Base-by-base conservation (phyloP, 768 basidiomycete genomes). In the Phylloporus arenicola region DNA sequence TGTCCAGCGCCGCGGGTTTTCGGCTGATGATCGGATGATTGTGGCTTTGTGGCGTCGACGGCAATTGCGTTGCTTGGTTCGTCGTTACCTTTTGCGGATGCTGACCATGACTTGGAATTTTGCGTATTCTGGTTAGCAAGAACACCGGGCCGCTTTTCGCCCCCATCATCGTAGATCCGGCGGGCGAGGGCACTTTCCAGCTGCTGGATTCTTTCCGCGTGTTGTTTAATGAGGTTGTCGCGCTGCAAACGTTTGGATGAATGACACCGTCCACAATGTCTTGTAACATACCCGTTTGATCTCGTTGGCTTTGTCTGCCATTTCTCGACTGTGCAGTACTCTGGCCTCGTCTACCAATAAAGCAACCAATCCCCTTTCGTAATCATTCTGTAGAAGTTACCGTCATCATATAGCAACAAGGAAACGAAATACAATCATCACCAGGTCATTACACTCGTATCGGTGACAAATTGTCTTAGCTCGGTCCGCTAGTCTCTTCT, bases 231-330 rank as follows among this genome's bases (percentile, higher is more conserved):
- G 49, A 70, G 58, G 47, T 71, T 75, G 43, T 81, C 78, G 50
- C 77, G 74, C 81, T 82, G 52, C 4, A 45, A 54, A 45, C 37
- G 34, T 27, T 56, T 39, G 42, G 34, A 45, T 35, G 17, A 29
- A 56, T 42, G 51, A 27, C 47, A 16, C 0, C 47, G 38, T 46
- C 55, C 40, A 30, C 42, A 13, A 14, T 45, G 35, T 12, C 27
- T 40, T 30, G 31, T 20, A 34, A 50, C 44, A 38, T 53, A 81
- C 81, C 53, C 75, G 70, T 51, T 75, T 75, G 25, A 84, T 70
- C 48, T 83, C 80, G 55, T 83, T 81, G 45, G 70, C 70, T 60
- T 82, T 82, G 22, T 68, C 71, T 27, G 82, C 72, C 33, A 76
- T 66, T 16, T 77, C 75, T 45, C 80, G 73, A 53, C 81, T 81